Evolutionary conservation across 352 stramenopile genomes (phyloP), one percentile per base, ranked within the genome.

Genomic region (Phytopythium chamaehyphon): DNA sequence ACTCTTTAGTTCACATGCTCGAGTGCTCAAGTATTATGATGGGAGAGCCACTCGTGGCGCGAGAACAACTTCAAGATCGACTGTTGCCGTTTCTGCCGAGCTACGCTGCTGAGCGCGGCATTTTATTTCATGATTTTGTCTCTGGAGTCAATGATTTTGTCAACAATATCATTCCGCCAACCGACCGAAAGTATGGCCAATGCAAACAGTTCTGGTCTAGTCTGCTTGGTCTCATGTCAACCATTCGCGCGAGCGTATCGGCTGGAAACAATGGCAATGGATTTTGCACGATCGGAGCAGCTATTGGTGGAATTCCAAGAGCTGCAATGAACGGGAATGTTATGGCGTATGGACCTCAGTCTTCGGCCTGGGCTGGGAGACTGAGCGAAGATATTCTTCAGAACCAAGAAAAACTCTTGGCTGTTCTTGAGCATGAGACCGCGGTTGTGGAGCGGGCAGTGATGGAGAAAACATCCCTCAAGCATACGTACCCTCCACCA

Each of bases 351-450:
- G 19, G 37, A 1, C 49, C 49, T 16, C 49, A 40, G 1, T 39
- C 49, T 2, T 45, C 49, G 3, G 19, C 43, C 43, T 90, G 80
- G 77, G 74, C 68, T 31, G 73, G 76, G 24, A 69, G 76, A 24
- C 66, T 90, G 18, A 86, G 71, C 24, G 80, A 90, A n/a, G 80
- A 89, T 16, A 90, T 90, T 47, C 58, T 90, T 12, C 77, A 90
- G 61, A 90, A 90, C 37, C 80, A 89, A 50, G 80, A 90, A 44
- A 90, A 90, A 31, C 46, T 90, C 24, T 64, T 90, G 9, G 74
- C 80, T n/a, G 63, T 90, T 14, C 56, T 90, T 12, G 80, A 90
- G 52, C 77, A 90, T 36, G 80, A 90, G 51, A 90, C 80, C 8
- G 80, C 77, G 16, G 80, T 90, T 11, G 80, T 89, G 18, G 80